Conservation (phyloP, 495 filamentous ascomycete species). For the Podospora tetraspora region DNA sequence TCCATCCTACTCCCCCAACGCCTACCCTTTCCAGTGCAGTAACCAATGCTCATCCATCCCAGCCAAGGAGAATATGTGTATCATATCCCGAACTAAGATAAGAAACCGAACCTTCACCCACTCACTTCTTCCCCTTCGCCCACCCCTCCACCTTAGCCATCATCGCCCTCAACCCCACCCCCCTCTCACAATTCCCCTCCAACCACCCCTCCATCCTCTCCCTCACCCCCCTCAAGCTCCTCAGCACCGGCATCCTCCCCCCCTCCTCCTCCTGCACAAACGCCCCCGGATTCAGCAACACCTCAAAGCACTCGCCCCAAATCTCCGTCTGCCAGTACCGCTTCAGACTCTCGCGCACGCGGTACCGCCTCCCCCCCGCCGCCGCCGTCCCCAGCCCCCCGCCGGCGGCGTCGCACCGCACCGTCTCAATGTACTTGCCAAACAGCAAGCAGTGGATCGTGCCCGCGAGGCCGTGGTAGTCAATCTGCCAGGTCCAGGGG, state of each 20-base stretch:
- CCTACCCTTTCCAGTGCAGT: not conserved
- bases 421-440: conserved; percentile 88
- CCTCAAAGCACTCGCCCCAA: conserved; percentile 77
- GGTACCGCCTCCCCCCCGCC: conserved; percentile 47
- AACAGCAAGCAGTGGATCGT: conserved; percentile 83
- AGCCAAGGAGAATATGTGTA: not conserved
- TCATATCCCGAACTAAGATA: not conserved
- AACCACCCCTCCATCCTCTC: conserved; percentile 84
- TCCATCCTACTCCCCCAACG: not conserved
- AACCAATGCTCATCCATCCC: not conserved
- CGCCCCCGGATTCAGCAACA: conserved; percentile 74
- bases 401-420: conserved; percentile 47
- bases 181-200: conserved; percentile 74
- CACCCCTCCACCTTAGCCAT: conserved; percentile 63
- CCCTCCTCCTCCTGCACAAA: conserved; percentile 57
- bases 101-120: not conserved
- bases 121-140: conserved; percentile 31
- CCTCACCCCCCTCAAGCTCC: conserved; percentile 58
- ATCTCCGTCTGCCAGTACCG: conserved; percentile 93
- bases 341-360: conserved; percentile 73
- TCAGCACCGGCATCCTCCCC: conserved; percentile 58
- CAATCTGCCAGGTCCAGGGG: conserved; percentile 94
- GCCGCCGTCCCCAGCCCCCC: conserved; percentile 40
- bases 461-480: conserved; percentile 87
- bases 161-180: conserved; percentile 63